Base-by-base conservation (phyloP, 192 early-diverging fungal genomes). In the Phlyctochytrium planicorne region DNA sequence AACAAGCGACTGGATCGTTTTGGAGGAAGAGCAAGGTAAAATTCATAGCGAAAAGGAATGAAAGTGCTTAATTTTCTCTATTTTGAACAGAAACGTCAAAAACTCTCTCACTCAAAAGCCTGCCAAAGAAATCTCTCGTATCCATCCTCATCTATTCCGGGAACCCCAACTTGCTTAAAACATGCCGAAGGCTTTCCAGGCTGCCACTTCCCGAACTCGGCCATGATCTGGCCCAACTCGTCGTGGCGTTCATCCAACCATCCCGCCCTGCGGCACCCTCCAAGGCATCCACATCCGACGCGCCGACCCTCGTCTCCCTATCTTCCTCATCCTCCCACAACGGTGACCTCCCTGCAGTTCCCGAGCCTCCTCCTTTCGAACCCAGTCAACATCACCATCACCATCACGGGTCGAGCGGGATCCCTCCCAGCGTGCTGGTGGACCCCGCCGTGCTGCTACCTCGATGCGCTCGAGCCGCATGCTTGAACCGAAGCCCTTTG, bases 111-210 rank as follows among this genome's bases (percentile, higher is more conserved):
- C 20, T 47, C 10, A 47, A 20, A 20, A 47, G 20, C 34, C 53
- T 71, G 16, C 69, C 69, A 3, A 71, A 71, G 30, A 3, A 34
- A 2, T 61, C 69, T 2, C 69, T 71, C 27, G 59, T 62, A n/a
- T 56, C 37, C 25, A 71, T 71, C 30, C 69, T 71, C 16, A 63
- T 65, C 47, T 65, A 71, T 50, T 59, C 53, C 23, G 32, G 31
- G 23, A 71, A 71, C 37, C 25, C 62, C 29, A 71, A 71, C 55
- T 52, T 71, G 16, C 55, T 71, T 23, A 71, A 71, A 52, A 56
- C 69, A 4, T 71, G 52, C n/a, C 69, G 69, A 17, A 12, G 69
- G 2, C 63, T 71, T 0, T 20, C 62, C 6, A 29, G 69, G 20
- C 25, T 71, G 3, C 69, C 69, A 24, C 47, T 71, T 12, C 69